These are phyloP conservation scores for Euphorbia corollata DNA, from an alignment of 441 rosid genomes.

Conservation along the genomic window DNA sequence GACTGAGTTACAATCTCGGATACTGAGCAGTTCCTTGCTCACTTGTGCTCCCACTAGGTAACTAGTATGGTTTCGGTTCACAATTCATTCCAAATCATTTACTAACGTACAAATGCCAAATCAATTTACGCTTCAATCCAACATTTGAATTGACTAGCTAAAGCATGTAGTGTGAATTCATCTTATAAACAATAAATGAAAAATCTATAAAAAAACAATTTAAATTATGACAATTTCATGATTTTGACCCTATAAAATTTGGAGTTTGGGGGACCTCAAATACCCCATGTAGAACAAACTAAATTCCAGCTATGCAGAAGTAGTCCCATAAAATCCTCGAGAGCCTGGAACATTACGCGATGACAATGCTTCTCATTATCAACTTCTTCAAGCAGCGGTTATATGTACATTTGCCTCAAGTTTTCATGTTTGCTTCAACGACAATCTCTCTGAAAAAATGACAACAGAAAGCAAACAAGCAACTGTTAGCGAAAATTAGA, in stretches of 20 bases:
- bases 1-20: no score
- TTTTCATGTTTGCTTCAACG: slow-evolving; percentile 31
- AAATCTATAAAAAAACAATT: not conserved
- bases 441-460: slow-evolving; percentile 35
- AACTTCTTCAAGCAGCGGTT: not conserved
- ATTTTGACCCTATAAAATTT: not conserved
- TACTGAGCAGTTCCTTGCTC: no score
- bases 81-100: no score
- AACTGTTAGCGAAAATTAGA: not conserved
- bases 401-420: not conserved
- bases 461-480: not conserved
- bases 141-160: no score
- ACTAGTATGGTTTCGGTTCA: no score
- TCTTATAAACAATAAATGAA: not conserved
- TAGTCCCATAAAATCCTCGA: not conserved
- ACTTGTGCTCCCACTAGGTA: no score
- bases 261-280: not conserved
- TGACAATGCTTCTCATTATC: no score
- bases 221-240: not conserved
- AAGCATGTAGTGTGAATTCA: no score
- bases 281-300: not conserved
- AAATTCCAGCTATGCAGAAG: not conserved
- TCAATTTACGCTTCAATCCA: no score
- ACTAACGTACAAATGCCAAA: no score
- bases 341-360: not conserved